A percentile compares a stretch with the other conserved stretches of the same genome.
These are phyloP conservation scores for Ceratocystis albifundus DNA, from an alignment of 2,329 filamentous ascomycete genomes.

Conservation along the genomic window DNA sequence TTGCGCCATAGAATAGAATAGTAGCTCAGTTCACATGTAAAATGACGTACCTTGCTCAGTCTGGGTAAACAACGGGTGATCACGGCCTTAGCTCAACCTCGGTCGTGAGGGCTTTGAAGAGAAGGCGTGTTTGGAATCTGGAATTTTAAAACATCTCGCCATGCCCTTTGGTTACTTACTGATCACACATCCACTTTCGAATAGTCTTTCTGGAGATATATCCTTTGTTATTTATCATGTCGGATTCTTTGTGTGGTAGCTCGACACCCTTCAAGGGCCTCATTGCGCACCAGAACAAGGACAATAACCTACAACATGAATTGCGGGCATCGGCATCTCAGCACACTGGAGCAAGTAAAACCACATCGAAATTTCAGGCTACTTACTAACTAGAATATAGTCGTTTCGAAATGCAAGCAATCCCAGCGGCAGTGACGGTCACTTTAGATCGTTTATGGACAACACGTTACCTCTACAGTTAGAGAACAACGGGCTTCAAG, in stretches of 20 bases:
- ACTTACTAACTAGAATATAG: background rate
- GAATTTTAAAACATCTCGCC: background rate
- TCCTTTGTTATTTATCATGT: constrained; percentile 28
- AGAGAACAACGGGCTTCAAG: background rate
- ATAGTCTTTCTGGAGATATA: background rate
- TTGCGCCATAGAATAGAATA: background rate
- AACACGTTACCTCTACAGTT: background rate
- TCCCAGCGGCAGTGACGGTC: background rate
- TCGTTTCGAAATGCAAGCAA: constrained; percentile 14
- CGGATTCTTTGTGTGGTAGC: constrained; percentile 35
- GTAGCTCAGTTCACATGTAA: background rate
- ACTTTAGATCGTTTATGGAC: constrained; percentile 11
- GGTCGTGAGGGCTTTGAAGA: background rate
- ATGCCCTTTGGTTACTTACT: background rate
- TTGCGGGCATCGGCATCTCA: background rate
- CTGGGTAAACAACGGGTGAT: constrained; percentile 11
- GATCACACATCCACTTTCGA: background rate
- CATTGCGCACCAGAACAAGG: constrained; percentile 34
- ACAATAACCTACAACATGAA: constrained; percentile 32
- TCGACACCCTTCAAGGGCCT: constrained; percentile 36
- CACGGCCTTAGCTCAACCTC: background rate
- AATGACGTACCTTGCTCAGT: background rate
- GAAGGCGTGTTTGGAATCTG: background rate
- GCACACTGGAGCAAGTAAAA: background rate
- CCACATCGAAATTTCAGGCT: background rate